phyloP scores from a whole-genome alignment of 768 basidiomycete species.

The Tulasnella calospora region DNA sequence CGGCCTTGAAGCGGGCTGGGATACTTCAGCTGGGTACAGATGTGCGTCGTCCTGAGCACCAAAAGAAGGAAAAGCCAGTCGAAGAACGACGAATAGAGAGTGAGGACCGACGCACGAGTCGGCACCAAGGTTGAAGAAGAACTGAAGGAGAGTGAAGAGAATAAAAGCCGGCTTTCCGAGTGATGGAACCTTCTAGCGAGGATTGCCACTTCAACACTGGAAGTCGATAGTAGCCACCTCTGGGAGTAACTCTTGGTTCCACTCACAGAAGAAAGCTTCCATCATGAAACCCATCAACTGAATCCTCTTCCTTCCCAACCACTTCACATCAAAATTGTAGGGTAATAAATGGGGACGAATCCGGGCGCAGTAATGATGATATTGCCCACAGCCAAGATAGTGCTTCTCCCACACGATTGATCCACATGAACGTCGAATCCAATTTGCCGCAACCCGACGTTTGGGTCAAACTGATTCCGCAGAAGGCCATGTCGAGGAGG shows the following conservation, averaged over 20 bases:
- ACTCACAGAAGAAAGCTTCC: conserved; percentile 58
- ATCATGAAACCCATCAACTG: conserved; percentile 71
- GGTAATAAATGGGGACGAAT: conserved; percentile 77
- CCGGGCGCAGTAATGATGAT: conserved; percentile 70
- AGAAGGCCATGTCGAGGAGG: conserved; percentile 63
- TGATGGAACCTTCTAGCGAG: conserved; percentile 60
- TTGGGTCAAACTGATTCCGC: conserved; percentile 43
- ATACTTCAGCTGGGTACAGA: conserved; percentile 76
- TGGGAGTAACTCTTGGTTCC: neutral
- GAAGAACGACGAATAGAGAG: no score
- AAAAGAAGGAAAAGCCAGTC: neutral
- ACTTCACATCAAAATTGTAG: conserved; percentile 62
- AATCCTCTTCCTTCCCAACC: conserved; percentile 67
- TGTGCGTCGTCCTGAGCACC: conserved; percentile 40
- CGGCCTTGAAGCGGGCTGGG: conserved; percentile 67
- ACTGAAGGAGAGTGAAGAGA: conserved; percentile 64
- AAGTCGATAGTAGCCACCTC: neutral
- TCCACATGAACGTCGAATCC: conserved; percentile 55
- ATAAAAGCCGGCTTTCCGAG: conserved; percentile 58
- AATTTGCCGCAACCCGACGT: conserved; percentile 68
- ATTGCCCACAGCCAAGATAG: conserved; percentile 59
- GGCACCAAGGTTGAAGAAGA: conserved; percentile 80
- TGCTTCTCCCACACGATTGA: conserved; percentile 56
- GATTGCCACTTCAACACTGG: conserved; percentile 49
- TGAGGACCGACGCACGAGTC: conserved; percentile 64